These are phyloP conservation scores for Ceriops decandra DNA, from an alignment of 345 rosid genomes.

Conservation along the genomic window DNA sequence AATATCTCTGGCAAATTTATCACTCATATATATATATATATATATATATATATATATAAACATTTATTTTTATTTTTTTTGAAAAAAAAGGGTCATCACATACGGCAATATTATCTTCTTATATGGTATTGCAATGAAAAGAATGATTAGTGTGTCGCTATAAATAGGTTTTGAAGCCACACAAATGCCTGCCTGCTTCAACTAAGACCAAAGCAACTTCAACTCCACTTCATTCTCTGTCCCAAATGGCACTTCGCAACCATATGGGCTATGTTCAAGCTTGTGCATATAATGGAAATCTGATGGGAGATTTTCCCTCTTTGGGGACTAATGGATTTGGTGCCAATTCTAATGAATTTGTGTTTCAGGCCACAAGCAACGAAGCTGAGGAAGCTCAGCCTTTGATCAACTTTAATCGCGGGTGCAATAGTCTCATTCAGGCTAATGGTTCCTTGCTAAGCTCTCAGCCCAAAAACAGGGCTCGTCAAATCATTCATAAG, in stretches of 20 bases:
- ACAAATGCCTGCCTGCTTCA: background rate
- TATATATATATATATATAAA: too few species aligned
- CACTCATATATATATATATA: conserved; percentile 2
- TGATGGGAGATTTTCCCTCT: conserved; percentile 36
- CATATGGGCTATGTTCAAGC: conserved; percentile 19
- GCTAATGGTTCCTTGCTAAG: conserved; percentile 60
- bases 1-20: background rate
- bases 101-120: too few species aligned
- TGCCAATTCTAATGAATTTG: conserved; percentile 43
- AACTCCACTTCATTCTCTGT: background rate
- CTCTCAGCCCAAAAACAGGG: conserved; percentile 45
- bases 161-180: background rate
- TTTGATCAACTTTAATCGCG: conserved; percentile 55
- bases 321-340: conserved; percentile 27
- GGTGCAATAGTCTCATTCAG: conserved; percentile 21
- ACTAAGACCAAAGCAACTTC: conserved; percentile 10
- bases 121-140: too few species aligned
- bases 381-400: conserved; percentile 48
- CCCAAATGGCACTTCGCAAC: conserved; percentile 49
- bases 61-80: too few species aligned
- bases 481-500: conserved; percentile 9
- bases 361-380: conserved; percentile 26
- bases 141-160: conserved; percentile 8
- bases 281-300: conserved; percentile 17
- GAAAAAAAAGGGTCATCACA: too few species aligned